Percentiles rank a stretch among this genome's conserved stretches.
Evolutionary conservation across 2,329 filamentous ascomycete genomes (phyloP).

Genomic region (Apiospora aurea): DNA sequence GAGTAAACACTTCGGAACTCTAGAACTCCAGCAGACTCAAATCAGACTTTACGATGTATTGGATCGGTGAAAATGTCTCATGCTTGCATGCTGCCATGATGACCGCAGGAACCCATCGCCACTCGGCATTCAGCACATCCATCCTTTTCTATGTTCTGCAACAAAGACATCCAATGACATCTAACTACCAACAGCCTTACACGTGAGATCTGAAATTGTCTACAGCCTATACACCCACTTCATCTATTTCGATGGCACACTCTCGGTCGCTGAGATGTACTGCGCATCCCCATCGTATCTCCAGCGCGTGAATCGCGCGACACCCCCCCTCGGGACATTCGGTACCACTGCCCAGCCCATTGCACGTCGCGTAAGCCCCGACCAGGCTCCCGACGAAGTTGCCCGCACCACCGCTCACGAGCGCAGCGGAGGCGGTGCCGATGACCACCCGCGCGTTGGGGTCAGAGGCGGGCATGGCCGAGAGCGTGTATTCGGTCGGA

Average conservation of each 20-base stretch:
- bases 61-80: background rate
- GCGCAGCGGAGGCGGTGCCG: slow-evolving; percentile 38
- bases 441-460: slow-evolving; percentile 32
- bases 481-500: slow-evolving; percentile 41
- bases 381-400: slow-evolving; percentile 44
- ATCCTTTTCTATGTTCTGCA: background rate
- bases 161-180: background rate
- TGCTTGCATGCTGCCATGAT: background rate
- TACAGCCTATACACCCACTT: background rate
- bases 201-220: too few relatives aligned
- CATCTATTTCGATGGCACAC: slow-evolving; percentile 23
- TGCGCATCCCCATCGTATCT: slow-evolving; percentile 36
- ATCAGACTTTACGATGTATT: too few relatives aligned
- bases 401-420: slow-evolving; percentile 44
- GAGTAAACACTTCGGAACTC: background rate
- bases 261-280: slow-evolving; percentile 36
- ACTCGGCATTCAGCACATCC: background rate
- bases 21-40: background rate
- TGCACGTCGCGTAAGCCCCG: slow-evolving; percentile 47
- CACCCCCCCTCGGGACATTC: slow-evolving; percentile 37
- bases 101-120: background rate
- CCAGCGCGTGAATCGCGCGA: slow-evolving; percentile 41
- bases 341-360: slow-evolving; percentile 39
- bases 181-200: background rate
- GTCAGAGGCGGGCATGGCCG: slow-evolving; percentile 35